phyloP scores from a whole-genome alignment of 768 basidiomycete species.

The Cyathus striatus region DNA sequence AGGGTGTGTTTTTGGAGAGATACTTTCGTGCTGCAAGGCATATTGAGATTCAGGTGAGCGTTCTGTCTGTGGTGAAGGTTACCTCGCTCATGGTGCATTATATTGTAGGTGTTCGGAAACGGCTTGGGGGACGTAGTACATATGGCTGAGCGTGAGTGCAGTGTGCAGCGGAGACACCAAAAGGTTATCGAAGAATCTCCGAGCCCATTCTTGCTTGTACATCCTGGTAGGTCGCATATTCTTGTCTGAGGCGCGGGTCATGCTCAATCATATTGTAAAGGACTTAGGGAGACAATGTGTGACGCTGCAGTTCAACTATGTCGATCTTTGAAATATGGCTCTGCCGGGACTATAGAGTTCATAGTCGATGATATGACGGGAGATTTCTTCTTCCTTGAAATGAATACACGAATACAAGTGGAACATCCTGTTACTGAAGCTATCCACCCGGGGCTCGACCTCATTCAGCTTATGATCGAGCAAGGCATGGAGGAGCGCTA shows the following conservation, averaged over 20 bases:
- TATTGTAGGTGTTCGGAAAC: constrained; percentile 56
- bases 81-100: constrained; percentile 1
- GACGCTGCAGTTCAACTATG: constrained; percentile 49
- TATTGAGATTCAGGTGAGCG: constrained; percentile 55
- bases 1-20: constrained; percentile 54
- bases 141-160: constrained; percentile 69
- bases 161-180: constrained; percentile 63
- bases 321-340: constrained; percentile 45
- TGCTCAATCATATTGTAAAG: constrained; percentile 17
- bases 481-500: constrained; percentile 41
- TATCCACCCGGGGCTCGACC: constrained; percentile 48
- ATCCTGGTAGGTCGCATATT: constrained; percentile 31
- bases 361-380: constrained; percentile 49
- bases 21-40: constrained; percentile 55
- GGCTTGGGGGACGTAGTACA: constrained; percentile 53
- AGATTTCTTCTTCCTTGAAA: constrained; percentile 63
- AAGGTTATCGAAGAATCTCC: constrained; percentile 71
- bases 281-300: constrained; percentile 41
- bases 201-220: constrained; percentile 46
- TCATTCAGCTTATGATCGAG: constrained; percentile 61
- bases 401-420: constrained; percentile 69
- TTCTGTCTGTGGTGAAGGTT: not conserved
- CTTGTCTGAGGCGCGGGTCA: not conserved
- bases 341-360: constrained; percentile 68
- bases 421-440: constrained; percentile 66